phyloP scores from a whole-genome alignment of 2,329 filamentous ascomycete species.

The Acarospora socialis region DNA sequence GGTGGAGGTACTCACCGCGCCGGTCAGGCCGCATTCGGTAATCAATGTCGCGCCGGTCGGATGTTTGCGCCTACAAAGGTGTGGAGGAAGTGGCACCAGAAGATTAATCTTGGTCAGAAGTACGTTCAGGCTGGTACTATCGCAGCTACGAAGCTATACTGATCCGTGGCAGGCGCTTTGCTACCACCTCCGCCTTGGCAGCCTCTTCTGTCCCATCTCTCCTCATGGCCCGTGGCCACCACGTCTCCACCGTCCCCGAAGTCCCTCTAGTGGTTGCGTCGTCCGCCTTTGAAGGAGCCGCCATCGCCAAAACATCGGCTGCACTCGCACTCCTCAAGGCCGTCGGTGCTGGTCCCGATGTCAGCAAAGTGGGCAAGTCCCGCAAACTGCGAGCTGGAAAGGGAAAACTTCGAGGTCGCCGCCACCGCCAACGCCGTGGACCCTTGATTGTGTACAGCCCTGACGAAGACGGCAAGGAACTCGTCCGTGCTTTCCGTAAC shows the following conservation, averaged over 20 bases:
- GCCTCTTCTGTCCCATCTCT: constrained; percentile 91
- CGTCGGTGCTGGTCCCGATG: constrained; percentile 75
- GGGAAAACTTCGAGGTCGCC: constrained; percentile 95
- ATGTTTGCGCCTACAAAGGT: constrained; percentile 99
- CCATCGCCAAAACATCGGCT: constrained; percentile 75
- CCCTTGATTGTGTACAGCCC: constrained; percentile 97
- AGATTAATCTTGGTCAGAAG: constrained; percentile 99
- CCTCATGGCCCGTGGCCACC: constrained; percentile 92
- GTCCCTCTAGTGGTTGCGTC: constrained; percentile 95
- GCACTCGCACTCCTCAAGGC: constrained; percentile 80
- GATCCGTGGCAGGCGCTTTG: constrained; percentile 58
- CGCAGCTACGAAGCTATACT: no score
- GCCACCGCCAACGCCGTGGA: constrained; percentile 93
- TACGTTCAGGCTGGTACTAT: no score
- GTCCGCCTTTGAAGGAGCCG: constrained; percentile 64
- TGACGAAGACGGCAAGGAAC: constrained; percentile 85
- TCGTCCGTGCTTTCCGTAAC: constrained; percentile 95
- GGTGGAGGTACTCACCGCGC: constrained; percentile 99
- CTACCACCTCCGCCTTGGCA: constrained; percentile 91
- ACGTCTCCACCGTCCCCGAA: constrained; percentile 80
- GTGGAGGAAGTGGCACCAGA: constrained; percentile 99
- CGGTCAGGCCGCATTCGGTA: constrained; percentile 99
- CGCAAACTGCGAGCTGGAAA: constrained; percentile 97
- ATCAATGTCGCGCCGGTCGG: constrained; percentile 99
- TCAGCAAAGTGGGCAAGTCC: constrained; percentile 92